Percentiles rank a stretch among this genome's conserved stretches.
Evolutionary conservation across 2,329 filamentous ascomycete species (phyloP).

Genomic region (Venturiaceae sp.): DNA sequence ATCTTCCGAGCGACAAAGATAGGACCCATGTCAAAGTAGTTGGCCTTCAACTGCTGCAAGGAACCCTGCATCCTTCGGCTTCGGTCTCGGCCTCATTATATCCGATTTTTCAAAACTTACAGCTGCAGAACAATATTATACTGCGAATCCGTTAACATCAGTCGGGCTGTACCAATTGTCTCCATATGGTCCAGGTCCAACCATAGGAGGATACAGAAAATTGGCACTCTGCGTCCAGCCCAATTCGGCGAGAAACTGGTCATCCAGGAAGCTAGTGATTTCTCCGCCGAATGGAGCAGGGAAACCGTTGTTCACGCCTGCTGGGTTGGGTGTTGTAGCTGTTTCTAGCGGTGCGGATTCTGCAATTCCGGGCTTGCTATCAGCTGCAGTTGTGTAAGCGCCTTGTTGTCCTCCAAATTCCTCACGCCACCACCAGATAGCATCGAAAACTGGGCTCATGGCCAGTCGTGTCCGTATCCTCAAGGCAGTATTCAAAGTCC

Average conservation of each 20-base stretch:
- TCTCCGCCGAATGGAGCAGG: conserved; percentile 13
- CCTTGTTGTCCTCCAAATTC: conserved; percentile 20
- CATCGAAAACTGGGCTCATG: conserved; percentile 27
- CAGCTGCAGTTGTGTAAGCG: conserved; percentile 2
- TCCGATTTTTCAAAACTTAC: no score
- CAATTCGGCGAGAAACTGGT: conserved; percentile 28
- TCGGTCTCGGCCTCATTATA: no score
- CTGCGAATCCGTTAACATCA: conserved; percentile 8
- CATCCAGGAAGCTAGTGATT: conserved; percentile 17
- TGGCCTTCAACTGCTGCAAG: no score
- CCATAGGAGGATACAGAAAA: conserved; percentile 6
- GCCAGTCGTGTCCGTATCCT: conserved; percentile 29
- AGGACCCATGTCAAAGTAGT: not conserved
- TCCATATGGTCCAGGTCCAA: conserved; percentile 1
- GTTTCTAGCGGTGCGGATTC: conserved; percentile 8
- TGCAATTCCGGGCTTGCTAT: not conserved
- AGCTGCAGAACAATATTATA: not conserved
- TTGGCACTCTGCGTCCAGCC: conserved; percentile 19
- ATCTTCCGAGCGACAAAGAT: not conserved
- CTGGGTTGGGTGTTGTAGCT: conserved; percentile 10
- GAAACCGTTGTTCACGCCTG: conserved; percentile 7
- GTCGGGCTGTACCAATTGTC: conserved; percentile 9
- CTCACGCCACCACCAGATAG: conserved; percentile 34
- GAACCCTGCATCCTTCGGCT: no score
- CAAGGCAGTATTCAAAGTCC: conserved; percentile 22